phyloP scores from a whole-genome alignment of 768 basidiomycete species.

The Tylopilus rubrobrunneus region DNA sequence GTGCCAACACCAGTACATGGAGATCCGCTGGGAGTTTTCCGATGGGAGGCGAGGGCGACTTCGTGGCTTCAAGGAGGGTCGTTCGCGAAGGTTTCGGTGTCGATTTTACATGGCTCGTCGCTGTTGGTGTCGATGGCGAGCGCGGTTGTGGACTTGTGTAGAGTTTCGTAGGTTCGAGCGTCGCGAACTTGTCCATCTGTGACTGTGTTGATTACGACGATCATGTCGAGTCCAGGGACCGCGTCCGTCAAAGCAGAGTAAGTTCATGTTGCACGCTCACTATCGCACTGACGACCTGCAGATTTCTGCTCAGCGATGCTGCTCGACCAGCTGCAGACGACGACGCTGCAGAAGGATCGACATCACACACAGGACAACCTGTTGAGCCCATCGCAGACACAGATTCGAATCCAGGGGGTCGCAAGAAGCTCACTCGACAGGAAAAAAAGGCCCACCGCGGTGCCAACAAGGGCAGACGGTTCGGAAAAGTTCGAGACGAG shows the following conservation, averaged over 20 bases:
- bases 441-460: constrained; percentile 74
- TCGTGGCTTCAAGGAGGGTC: constrained; percentile 16
- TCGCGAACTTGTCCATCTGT: constrained; percentile 83
- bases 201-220: background rate
- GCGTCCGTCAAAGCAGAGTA: constrained; percentile 55
- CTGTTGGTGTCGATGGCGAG: background rate
- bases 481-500: constrained; percentile 74
- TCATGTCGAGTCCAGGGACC: constrained; percentile 36
- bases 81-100: constrained; percentile 1
- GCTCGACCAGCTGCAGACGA: constrained; percentile 40
- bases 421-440: constrained; percentile 51
- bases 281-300: constrained; percentile 11
- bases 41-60: constrained; percentile 41
- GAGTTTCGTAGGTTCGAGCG: constrained; percentile 71
- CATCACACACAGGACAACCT: constrained; percentile 28
- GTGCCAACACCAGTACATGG: constrained; percentile 67
- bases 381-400: constrained; percentile 33
- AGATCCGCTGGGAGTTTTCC: constrained; percentile 79
- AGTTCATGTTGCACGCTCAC: constrained; percentile 5
- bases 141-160: constrained; percentile 34
- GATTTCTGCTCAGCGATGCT: constrained; percentile 38
- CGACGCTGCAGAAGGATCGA: constrained; percentile 62
- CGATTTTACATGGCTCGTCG: constrained; percentile 17
- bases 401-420: constrained; percentile 20
- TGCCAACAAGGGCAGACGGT: constrained; percentile 79